Base-by-base conservation (phyloP, 208 protist genomes). In the Trypanosomatidae sp. region DNA sequence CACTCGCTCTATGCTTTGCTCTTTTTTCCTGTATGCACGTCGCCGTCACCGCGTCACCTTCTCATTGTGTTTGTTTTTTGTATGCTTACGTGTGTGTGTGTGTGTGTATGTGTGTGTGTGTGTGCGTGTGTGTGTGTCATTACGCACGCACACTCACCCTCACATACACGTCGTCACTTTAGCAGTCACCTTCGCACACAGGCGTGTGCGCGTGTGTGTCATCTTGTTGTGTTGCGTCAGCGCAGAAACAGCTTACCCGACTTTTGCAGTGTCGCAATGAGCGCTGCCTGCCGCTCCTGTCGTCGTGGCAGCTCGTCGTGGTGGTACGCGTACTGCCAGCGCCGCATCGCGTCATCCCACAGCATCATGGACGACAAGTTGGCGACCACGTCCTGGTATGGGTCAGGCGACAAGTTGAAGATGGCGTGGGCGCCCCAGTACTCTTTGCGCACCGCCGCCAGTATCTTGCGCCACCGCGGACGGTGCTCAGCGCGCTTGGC, bases 351-450 rank as follows among this genome's bases (percentile, higher is more conserved):
- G 15, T 66, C 48, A 32, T 71, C 70, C 79, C 84, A 92, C 41
- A 92, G 23, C 75, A 86, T 88, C 84, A 92, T 92, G 7, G 78
- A 88, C 7, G 75, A 87, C 38, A 92, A 46, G 57, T 81, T 86
- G 13, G 78, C 59, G 18, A 92, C 43, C 25, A 88, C 73, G 42
- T 62, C 61, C 24, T 87, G 66, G 56, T 92, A 92, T 16, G 84
- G 84, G 45, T 92, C 84, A n/a, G 78, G 70, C 2, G 78, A 72
- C 27, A 81, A 57, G 33, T 62, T 75, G 33, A 88, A 73, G 27
- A 87, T 80, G 1, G 79, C 72, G 42, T 69, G 75, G 4, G 79
- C 79, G 26, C 73, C 71, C 52, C 65, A 70, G 65, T 84, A 92
- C 65, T 88, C 73, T 50, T 83, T 82, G 27, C 77, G 58, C 20